Conservation (phyloP, 768 basidiomycete genomes). For the Paxillus rubicundulus region DNA sequence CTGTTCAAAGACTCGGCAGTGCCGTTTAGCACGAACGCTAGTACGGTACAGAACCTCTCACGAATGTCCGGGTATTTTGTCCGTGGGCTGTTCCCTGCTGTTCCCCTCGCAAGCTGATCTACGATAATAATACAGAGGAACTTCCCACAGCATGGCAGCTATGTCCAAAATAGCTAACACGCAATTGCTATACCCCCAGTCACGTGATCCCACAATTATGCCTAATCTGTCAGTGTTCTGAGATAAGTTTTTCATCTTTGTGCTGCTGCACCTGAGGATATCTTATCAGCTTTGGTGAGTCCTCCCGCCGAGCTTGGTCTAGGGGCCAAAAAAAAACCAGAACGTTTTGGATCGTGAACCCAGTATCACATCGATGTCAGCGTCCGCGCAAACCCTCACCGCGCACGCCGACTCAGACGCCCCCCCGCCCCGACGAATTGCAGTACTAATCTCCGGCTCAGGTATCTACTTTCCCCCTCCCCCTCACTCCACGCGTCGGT, state of each 20-base stretch:
- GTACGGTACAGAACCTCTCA: too few relatives aligned
- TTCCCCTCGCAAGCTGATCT: too few relatives aligned
- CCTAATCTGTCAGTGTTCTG: neutral
- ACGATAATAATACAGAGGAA: too few relatives aligned
- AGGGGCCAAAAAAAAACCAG: neutral
- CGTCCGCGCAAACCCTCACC: neutral
- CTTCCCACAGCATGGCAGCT: too few relatives aligned
- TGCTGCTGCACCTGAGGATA: neutral
- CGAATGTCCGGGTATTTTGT: too few relatives aligned
- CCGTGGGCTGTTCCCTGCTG: too few relatives aligned
- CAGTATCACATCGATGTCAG: neutral
- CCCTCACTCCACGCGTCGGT: neutral
- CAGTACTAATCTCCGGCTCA: constrained; percentile 66
- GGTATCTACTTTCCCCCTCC: constrained; percentile 34
- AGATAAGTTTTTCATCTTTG: neutral
- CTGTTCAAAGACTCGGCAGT: too few relatives aligned
- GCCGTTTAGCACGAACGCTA: too few relatives aligned
- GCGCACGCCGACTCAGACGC: neutral
- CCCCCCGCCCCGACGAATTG: constrained; percentile 35
- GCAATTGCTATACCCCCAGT: too few relatives aligned
- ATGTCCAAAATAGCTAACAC: too few relatives aligned
- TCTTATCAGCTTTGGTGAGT: neutral
- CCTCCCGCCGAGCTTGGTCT: neutral
- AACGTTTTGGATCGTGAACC: too few relatives aligned
- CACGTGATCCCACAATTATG: too few relatives aligned